A percentile compares a stretch with the other conserved stretches of the same genome.
Evolutionary conservation across 495 filamentous ascomycete species (phyloP).

Genomic region (Trichoderma orchidacearum): DNA sequence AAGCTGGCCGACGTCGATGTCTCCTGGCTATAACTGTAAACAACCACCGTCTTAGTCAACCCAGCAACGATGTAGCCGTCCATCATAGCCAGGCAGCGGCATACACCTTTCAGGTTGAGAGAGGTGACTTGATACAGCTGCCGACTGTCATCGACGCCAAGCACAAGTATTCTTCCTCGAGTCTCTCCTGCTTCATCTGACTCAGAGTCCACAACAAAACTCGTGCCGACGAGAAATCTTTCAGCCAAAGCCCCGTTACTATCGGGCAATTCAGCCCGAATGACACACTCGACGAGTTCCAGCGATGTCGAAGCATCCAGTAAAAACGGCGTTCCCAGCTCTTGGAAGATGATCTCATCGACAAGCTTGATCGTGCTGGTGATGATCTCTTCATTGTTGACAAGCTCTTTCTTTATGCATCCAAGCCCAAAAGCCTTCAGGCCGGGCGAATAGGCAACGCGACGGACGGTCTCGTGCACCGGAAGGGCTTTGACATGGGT

Average conservation of each 20-base stretch:
- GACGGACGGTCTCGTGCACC: conserved; percentile 70
- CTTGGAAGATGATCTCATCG: conserved; percentile 35
- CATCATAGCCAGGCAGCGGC: conserved; percentile 61
- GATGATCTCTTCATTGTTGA: conserved; percentile 31
- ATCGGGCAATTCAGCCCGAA: conserved; percentile 60
- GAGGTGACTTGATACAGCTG: conserved; percentile 54
- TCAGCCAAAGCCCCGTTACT: conserved; percentile 51
- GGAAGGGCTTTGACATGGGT: conserved; percentile 73
- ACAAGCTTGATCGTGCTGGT: conserved; percentile 36
- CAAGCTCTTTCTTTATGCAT: conserved; percentile 52
- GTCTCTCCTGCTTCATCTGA: conserved; percentile 20
- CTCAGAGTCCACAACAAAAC: conserved; percentile 50
- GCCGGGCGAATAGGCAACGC: conserved; percentile 70
- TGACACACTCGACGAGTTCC: conserved; percentile 76
- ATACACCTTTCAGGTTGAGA: conserved; percentile 55
- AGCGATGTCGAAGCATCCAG: conserved; percentile 39
- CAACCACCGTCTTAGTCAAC: conserved; percentile 69
- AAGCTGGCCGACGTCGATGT: conserved; percentile 37
- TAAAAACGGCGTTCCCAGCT: conserved; percentile 24
- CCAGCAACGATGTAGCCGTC: conserved; percentile 72
- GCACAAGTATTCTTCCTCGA: conserved; percentile 67
- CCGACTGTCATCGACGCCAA: conserved; percentile 66
- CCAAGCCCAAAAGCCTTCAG: conserved; percentile 79
- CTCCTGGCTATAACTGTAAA: conserved; percentile 40
- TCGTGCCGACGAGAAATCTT: conserved; percentile 79